A percentile compares a stretch with the other conserved stretches of the same genome.
phyloP scores from a whole-genome alignment of 2,329 filamentous ascomycete genomes.

The Fusarium brevicatenulatum region DNA sequence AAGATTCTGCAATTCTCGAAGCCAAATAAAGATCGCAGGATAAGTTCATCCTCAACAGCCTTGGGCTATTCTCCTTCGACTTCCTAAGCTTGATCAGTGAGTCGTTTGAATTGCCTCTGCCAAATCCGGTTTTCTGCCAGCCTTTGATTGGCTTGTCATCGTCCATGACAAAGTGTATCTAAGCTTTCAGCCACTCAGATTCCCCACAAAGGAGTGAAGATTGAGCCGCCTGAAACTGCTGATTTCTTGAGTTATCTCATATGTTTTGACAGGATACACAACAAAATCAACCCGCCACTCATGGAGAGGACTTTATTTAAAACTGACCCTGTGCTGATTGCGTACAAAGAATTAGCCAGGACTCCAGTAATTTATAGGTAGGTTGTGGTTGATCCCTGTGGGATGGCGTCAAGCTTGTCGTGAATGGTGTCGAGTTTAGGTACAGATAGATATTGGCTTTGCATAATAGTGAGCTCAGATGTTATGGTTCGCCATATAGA shows the following conservation, averaged over 20 bases:
- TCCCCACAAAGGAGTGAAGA: not conserved
- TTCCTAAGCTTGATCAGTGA: not conserved
- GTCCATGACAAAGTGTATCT: not conserved
- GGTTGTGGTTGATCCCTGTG: not conserved
- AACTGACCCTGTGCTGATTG: not conserved
- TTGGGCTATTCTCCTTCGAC: not conserved
- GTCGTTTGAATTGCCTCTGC: not conserved
- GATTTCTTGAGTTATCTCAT: not conserved
- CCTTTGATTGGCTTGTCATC: not conserved
- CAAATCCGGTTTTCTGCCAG: not conserved
- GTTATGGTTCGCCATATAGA: not conserved
- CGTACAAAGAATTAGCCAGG: not conserved
- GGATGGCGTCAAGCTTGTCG: not conserved
- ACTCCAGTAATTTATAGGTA: not conserved
- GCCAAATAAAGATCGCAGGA: not conserved
- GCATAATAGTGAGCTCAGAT: not conserved
- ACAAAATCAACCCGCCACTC: too few species aligned
- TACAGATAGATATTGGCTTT: not conserved
- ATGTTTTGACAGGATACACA: not conserved
- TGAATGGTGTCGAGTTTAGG: not conserved
- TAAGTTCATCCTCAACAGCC: not conserved
- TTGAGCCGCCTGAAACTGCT: not conserved
- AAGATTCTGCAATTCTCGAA: not conserved
- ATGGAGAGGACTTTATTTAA: not conserved
- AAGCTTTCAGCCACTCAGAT: not conserved